Evolutionary conservation across 139 green algal species (phyloP).

Genomic region (Closterium sp.): DNA sequence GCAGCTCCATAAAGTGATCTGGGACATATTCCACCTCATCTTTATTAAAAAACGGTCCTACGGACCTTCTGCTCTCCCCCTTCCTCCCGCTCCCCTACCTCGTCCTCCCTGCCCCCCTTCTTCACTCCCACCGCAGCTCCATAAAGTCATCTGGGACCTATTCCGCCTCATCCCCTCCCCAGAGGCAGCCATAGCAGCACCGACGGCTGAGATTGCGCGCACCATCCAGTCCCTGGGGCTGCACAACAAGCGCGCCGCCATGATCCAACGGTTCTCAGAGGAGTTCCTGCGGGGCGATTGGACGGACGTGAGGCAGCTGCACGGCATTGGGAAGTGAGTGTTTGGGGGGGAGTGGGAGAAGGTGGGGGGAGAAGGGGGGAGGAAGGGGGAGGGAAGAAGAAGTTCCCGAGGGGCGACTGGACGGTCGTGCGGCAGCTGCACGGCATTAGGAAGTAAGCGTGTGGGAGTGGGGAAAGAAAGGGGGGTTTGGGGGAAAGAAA

Average conservation of each 20-base stretch:
- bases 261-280: constrained; percentile 72
- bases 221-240: constrained; percentile 84
- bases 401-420: constrained; percentile 83
- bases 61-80: not conserved
- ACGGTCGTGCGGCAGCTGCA: constrained; percentile 72
- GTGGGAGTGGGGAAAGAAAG: too few relatives aligned
- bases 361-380: too few relatives aligned
- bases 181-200: constrained; percentile 56
- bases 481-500: too few relatives aligned
- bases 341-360: too few relatives aligned
- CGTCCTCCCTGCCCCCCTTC: constrained; percentile 17
- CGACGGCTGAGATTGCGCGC: constrained; percentile 47
- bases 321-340: constrained; percentile 52
- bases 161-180: constrained; percentile 73
- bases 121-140: constrained; percentile 64
- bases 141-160: constrained; percentile 76
- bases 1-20: constrained; percentile 82
- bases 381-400: too few relatives aligned
- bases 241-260: constrained; percentile 69
- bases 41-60: too few relatives aligned
- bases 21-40: constrained; percentile 71
- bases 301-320: constrained; percentile 74
- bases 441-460: constrained; percentile 49
- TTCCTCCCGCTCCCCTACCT: not conserved
- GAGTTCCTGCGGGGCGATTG: constrained; percentile 83